A percentile compares a stretch with the other conserved stretches of the same genome.
Evolutionary conservation across 257 asterid species (phyloP).

Genomic region (Ajuga chamaepitys): DNA sequence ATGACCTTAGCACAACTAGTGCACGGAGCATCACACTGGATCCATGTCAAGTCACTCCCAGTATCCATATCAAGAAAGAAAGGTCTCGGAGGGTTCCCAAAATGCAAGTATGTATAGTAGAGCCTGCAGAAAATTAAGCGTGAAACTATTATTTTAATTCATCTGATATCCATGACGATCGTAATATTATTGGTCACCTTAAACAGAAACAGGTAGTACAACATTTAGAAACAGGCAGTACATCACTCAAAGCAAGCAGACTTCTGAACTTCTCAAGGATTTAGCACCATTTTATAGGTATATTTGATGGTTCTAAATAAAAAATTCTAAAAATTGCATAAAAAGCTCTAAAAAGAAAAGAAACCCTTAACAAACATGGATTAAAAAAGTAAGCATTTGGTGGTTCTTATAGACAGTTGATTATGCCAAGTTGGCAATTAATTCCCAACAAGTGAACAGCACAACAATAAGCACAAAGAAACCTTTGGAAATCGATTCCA

Average conservation of each 20-base stretch:
- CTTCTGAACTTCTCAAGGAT: background rate
- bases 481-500: background rate
- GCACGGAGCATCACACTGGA: slow-evolving; percentile 92
- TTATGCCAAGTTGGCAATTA: background rate
- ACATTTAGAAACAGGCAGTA: background rate
- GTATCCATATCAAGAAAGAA: slow-evolving; percentile 73
- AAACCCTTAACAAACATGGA: background rate
- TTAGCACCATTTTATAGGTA: background rate
- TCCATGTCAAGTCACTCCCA: slow-evolving; percentile 82
- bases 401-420: background rate
- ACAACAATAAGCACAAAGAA: background rate
- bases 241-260: background rate
- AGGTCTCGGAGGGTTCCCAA: slow-evolving; percentile 77
- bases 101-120: slow-evolving; percentile 48
- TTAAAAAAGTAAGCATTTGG: background rate
- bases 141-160: background rate
- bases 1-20: slow-evolving; percentile 70
- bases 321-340: background rate
- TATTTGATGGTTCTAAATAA: background rate
- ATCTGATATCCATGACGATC: background rate
- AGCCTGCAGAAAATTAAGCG: slow-evolving; percentile 33
- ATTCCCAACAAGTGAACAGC: background rate
- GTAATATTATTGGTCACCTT: background rate
- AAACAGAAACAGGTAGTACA: background rate
- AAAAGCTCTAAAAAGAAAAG: background rate